Percentiles rank a stretch among this genome's conserved stretches.
Evolutionary conservation across 2,329 filamentous ascomycete genomes (phyloP).

Genomic region (Ophiostoma angusticollis): DNA sequence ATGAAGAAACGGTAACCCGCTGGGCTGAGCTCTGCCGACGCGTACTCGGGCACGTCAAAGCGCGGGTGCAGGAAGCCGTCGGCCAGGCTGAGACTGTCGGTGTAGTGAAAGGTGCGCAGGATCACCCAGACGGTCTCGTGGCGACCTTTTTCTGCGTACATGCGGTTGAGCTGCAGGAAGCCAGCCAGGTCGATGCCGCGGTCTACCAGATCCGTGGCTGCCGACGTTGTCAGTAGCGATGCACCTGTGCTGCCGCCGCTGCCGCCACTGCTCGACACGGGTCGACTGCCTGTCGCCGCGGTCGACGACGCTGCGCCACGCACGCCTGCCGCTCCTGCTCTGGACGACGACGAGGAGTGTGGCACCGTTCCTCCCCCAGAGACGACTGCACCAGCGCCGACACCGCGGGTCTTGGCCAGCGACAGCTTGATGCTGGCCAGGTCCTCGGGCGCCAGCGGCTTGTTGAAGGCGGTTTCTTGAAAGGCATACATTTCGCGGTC

Average conservation of each 20-base stretch:
- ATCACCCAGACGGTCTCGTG: conserved; percentile 99
- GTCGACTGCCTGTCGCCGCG: conserved; percentile 2
- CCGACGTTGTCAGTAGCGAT: neutral
- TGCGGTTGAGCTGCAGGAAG: conserved; percentile 83
- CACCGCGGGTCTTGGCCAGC: conserved; percentile 56
- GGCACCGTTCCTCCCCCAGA: too few relatives aligned
- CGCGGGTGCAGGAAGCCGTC: conserved; percentile 86
- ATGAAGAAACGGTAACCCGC: conserved; percentile 92
- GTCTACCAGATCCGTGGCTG: conserved; percentile 20
- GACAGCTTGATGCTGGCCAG: conserved; percentile 83
- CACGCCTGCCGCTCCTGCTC: neutral
- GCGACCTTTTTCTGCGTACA: conserved; percentile 92
- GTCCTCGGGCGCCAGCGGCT: conserved; percentile 67
- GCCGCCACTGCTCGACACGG: conserved; percentile 5
- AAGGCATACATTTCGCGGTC: conserved; percentile 87
- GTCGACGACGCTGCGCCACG: conserved; percentile 4
- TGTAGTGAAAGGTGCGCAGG: conserved; percentile 86
- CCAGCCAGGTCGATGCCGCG: conserved; percentile 69
- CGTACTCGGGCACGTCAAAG: conserved; percentile 84
- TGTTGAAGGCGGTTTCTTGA: conserved; percentile 84
- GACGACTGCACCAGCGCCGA: conserved; percentile 50
- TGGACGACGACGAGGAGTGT: neutral
- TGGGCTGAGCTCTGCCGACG: conserved; percentile 87
- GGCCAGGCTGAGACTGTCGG: conserved; percentile 82
- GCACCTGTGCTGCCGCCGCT: neutral